phyloP scores from a whole-genome alignment of 1,139 yeast species.

The Saccharomyces hybrid region DNA sequence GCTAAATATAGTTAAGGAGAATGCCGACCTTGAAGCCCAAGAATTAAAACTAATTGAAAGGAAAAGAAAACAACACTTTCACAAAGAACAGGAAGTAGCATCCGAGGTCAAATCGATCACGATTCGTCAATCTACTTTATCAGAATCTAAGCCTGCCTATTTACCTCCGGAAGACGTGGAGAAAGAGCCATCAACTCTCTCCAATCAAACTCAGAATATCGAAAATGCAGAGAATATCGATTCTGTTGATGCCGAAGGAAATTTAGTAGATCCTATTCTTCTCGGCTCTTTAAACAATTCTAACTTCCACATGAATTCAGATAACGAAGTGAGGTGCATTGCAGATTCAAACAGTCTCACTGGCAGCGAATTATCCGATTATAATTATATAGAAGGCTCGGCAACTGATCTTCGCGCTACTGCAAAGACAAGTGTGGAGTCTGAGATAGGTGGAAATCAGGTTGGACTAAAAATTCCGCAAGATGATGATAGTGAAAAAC shows the following conservation, averaged over 20 bases:
- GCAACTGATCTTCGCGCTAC: background rate
- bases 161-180: background rate
- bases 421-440: background rate
- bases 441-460: conserved; percentile 24
- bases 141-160: background rate
- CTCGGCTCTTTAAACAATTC: background rate
- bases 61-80: background rate
- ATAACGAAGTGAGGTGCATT: background rate
- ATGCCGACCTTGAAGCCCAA: background rate
- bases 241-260: background rate
- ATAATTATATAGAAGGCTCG: background rate
- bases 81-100: background rate
- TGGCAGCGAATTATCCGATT: background rate
- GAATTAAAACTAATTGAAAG: background rate
- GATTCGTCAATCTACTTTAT: background rate
- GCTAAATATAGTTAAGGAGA: background rate
- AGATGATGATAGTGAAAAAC: background rate
- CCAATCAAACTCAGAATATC: background rate
- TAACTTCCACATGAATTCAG: background rate
- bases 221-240: background rate
- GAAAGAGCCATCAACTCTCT: background rate
- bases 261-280: background rate
- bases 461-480: background rate
- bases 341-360: background rate
- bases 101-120: background rate